phyloP scores from a whole-genome alignment of 1,284 basidiomycete genomes.

The Cryptococcus sp. region DNA sequence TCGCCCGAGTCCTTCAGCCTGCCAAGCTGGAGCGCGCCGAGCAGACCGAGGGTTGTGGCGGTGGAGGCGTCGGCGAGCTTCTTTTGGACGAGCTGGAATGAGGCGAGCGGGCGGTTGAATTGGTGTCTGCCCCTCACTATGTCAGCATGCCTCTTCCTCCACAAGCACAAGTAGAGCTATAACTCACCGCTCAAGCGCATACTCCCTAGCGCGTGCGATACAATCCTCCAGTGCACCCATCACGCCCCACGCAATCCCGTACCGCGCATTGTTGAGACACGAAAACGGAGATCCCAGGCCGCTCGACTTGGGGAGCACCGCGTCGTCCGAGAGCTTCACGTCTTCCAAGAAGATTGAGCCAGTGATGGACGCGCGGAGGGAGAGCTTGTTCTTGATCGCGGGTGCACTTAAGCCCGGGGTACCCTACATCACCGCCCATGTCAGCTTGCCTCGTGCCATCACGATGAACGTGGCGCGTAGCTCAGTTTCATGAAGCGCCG shows the following conservation, averaged over 20 bases:
- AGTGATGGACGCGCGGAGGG: constrained; percentile 82
- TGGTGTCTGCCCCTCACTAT: constrained; percentile 56
- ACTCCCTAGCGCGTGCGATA: constrained; percentile 69
- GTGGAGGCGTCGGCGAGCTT: constrained; percentile 91
- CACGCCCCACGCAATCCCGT: constrained; percentile 88
- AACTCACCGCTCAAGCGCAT: constrained; percentile 74
- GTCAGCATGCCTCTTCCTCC: background rate
- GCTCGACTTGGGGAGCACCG: constrained; percentile 68
- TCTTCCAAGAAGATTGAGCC: constrained; percentile 92
- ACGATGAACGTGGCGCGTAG: too few species aligned
- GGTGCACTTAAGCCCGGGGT: constrained; percentile 79
- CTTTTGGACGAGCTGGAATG: constrained; percentile 95
- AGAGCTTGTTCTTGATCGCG: constrained; percentile 88
- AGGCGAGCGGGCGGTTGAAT: constrained; percentile 83
- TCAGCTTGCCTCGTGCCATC: too few species aligned
- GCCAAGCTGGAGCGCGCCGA: constrained; percentile 75
- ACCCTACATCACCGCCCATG: constrained; percentile 54
- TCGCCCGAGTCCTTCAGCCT: constrained; percentile 78
- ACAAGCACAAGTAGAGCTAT: background rate
- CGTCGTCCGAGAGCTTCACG: constrained; percentile 66
- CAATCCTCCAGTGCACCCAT: constrained; percentile 95
- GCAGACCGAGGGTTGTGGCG: constrained; percentile 76
- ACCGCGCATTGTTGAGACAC: constrained; percentile 86
- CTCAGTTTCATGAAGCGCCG: too few species aligned
- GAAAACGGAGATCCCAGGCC: constrained; percentile 83